Evolutionary conservation across 805 yeast species (phyloP).

Genomic region (Sugiyamaella qingdaonensis): DNA sequence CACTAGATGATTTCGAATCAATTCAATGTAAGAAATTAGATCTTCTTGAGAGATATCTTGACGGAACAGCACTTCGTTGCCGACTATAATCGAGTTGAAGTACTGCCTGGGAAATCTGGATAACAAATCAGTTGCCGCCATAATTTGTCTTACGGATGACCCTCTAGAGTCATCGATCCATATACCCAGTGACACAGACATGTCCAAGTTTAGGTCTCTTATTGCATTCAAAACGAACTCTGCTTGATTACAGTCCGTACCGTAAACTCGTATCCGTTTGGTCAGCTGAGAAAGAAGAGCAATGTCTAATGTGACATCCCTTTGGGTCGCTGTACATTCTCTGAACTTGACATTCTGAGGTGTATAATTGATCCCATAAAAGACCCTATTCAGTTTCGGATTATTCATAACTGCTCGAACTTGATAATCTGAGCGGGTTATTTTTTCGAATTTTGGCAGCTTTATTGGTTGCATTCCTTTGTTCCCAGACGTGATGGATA

Average conservation of each 20-base stretch:
- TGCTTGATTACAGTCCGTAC: conserved; percentile 59
- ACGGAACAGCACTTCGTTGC: conserved; percentile 60
- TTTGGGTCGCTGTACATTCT: conserved; percentile 45
- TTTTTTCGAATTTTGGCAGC: not conserved
- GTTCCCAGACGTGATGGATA: not conserved
- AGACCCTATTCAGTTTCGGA: conserved; percentile 35
- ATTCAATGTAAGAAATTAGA: conserved; percentile 41
- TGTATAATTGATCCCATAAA: conserved; percentile 59
- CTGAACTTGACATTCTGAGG: conserved; percentile 52
- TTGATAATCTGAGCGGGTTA: conserved; percentile 24
- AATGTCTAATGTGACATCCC: conserved; percentile 53
- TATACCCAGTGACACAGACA: conserved; percentile 58
- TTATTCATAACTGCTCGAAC: conserved; percentile 38
- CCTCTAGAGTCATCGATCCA: conserved; percentile 51
- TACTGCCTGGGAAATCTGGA: conserved; percentile 41
- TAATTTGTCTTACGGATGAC: conserved; percentile 45
- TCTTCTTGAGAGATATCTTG: conserved; percentile 41
- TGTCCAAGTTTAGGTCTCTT: conserved; percentile 44
- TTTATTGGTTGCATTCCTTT: not conserved
- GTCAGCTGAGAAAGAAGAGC: conserved; percentile 57
- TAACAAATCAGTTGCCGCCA: conserved; percentile 42
- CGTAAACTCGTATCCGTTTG: conserved; percentile 51
- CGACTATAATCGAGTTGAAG: conserved; percentile 53
- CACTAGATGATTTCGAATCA: conserved; percentile 38
- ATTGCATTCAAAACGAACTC: conserved; percentile 52